Evolutionary conservation across 805 yeast genomes (phyloP).

Genomic region (Teunomyces cretensis): DNA sequence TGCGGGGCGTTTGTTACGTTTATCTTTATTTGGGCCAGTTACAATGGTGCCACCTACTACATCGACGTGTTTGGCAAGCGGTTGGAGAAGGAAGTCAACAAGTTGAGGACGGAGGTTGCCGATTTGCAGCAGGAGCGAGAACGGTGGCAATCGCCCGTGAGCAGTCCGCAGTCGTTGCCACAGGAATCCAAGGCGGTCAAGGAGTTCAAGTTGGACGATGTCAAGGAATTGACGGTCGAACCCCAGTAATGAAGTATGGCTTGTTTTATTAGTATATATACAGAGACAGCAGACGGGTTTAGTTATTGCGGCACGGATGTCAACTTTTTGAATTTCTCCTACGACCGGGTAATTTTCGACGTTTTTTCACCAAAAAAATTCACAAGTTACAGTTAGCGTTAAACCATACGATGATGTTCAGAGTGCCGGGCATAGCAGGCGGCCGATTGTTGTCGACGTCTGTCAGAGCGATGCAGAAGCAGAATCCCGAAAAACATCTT

Average conservation of each 20-base stretch:
- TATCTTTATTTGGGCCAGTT: slow-evolving; percentile 79
- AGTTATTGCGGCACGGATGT: not conserved
- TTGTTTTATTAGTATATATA: too few species aligned
- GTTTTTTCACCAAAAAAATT: slow-evolving; percentile 1
- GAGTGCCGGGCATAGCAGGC: slow-evolving; percentile 3
- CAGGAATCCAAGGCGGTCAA: not conserved
- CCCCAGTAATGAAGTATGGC: not conserved
- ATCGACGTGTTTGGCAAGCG: slow-evolving; percentile 89
- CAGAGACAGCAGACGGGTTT: too few species aligned
- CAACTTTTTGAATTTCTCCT: not conserved
- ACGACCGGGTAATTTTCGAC: slow-evolving; percentile 8
- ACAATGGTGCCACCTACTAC: slow-evolving; percentile 94
- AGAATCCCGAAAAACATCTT: slow-evolving; percentile 39
- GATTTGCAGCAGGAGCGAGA: slow-evolving; percentile 45
- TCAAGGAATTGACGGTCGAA: not conserved
- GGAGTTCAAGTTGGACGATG: not conserved
- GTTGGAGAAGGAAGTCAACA: slow-evolving; percentile 79
- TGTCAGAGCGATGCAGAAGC: not conserved
- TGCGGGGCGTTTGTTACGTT: slow-evolving; percentile 66
- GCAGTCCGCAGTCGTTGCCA: slow-evolving; percentile 1
- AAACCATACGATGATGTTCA: slow-evolving; percentile 7
- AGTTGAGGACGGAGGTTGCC: slow-evolving; percentile 69
- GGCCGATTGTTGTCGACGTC: slow-evolving; percentile 1
- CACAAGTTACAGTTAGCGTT: not conserved
- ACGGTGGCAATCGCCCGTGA: slow-evolving; percentile 9